Conservation (phyloP, 148 eudicot species). For the Dianthus caryophyllus region DNA sequence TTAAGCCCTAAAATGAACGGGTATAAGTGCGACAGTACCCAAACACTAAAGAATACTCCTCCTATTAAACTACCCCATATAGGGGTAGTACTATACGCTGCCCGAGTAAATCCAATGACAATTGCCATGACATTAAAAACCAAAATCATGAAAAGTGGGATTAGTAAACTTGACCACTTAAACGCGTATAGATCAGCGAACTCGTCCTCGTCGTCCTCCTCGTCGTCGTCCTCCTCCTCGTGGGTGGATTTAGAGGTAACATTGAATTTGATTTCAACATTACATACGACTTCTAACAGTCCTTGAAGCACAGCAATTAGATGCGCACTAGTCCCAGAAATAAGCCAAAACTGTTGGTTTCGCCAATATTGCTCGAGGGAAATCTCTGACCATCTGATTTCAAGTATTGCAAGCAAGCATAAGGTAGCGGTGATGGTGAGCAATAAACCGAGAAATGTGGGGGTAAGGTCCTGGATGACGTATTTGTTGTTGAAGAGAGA, state of each 20-base stretch:
- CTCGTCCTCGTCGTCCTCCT: constrained; percentile 16
- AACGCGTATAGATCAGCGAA: constrained; percentile 24
- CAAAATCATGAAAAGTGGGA: constrained; percentile 17
- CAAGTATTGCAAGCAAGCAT: constrained; percentile 15
- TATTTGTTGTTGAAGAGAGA: background rate
- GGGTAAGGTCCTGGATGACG: constrained; percentile 1
- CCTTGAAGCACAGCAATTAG: constrained; percentile 23
- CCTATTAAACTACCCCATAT: constrained; percentile 27
- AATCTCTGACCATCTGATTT: constrained; percentile 24
- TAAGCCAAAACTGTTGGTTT: constrained; percentile 25
- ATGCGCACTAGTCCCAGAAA: constrained; percentile 20
- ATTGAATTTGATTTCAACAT: constrained; percentile 25
- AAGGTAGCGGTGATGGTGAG: constrained; percentile 13
- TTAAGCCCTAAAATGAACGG: constrained; percentile 26
- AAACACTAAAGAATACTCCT: constrained; percentile 26
- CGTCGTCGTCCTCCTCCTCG: constrained; percentile 21
- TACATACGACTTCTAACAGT: constrained; percentile 15
- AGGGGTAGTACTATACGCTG: constrained; percentile 9
- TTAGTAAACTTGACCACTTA: constrained; percentile 26
- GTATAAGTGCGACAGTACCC: constrained; percentile 24
- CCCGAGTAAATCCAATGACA: constrained; percentile 11
- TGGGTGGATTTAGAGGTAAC: constrained; percentile 20
- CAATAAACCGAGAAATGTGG: constrained; percentile 15
- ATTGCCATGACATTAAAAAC: constrained; percentile 19
- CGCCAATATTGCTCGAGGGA: constrained; percentile 23